Evolutionary conservation across 2,329 filamentous ascomycete genomes (phyloP), one percentile per base, ranked within the genome.

Genomic region (Mycosphaerella sp.): DNA sequence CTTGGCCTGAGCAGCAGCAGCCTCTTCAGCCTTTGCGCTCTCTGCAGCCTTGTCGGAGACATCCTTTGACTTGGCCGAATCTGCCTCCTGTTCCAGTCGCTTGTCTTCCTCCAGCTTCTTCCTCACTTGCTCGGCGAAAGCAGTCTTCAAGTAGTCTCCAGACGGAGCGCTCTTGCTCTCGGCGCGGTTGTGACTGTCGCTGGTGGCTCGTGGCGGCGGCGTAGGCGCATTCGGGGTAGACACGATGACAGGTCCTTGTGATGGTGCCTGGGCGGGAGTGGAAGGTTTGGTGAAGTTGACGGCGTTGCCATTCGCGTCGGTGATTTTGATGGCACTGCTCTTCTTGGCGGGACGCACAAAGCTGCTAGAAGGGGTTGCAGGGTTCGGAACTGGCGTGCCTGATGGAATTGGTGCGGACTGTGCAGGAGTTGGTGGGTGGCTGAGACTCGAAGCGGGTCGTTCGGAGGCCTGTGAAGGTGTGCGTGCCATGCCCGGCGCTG

Each of bases 311-410:
- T 84, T 79, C 27, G 85, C 79, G 64, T 89, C 87, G 76, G 89
- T 94, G 75, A 96, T 95, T 43, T 83, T 77, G 59, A 96, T 86
- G 1, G 85, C 83, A 42, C 82, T 83, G 69, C 81, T 89, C 75
- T 85, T 87, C 76, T 80, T 66, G 13, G 70, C 64, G 8, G 85
- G 83, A 53, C 81, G 80, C 54, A 84, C 78, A 55, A 84, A 82
- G 59, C 81, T 78, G 3, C 41, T 53, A 21, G 52, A 80, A 16
- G 54, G 56, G 17, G 59, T 42, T 40, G 59, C 58, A n/a, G 56
- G 47, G 18, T 43, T 47, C 30, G 39, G 50, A 18, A 52, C 44
- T 5, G 57, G 55, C 7, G 55, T 58, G 21, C 55, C 52, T 14
- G 78, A 77, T 32, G 81, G 76, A 18, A 77, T 79, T 30, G 84